Conservation (phyloP, 2,329 filamentous ascomycete genomes). For the Penicillium psychrosexuale region DNA sequence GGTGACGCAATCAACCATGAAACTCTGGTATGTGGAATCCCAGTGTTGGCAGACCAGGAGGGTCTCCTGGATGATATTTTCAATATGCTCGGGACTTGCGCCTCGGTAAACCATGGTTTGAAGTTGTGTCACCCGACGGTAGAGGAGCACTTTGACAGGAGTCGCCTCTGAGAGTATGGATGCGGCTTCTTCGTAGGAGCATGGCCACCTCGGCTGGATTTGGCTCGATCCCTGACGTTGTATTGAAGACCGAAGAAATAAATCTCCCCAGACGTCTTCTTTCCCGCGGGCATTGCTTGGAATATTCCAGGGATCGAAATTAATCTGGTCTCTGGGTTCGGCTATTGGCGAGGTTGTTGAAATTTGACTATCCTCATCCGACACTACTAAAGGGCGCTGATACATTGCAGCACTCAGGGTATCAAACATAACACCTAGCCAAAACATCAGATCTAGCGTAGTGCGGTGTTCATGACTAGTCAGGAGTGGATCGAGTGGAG, state of each 20-base stretch:
- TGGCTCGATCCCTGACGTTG: constrained; percentile 4
- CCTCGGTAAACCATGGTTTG: constrained; percentile 51
- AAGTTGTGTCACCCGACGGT: constrained; percentile 55
- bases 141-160: constrained; percentile 59
- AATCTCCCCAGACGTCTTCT: constrained; percentile 41
- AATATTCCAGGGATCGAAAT: constrained; percentile 12
- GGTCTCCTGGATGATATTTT: constrained; percentile 49
- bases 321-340: neutral
- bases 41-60: constrained; percentile 55
- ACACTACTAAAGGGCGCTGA: constrained; percentile 45
- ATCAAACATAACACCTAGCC: constrained; percentile 60
- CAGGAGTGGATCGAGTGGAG: constrained; percentile 12
- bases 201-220: constrained; percentile 50
- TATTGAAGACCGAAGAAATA: constrained; percentile 29
- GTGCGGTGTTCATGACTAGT: constrained; percentile 35
- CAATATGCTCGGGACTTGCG: constrained; percentile 40
- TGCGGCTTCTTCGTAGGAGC: constrained; percentile 52
- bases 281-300: constrained; percentile 9
- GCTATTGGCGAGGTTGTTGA: constrained; percentile 7
- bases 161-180: constrained; percentile 52
- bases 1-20: constrained; percentile 52
- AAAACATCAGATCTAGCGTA: constrained; percentile 56
- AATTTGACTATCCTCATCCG: constrained; percentile 48
- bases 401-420: constrained; percentile 56
- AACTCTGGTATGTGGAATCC: constrained; percentile 51